Conservation (phyloP, 2,329 filamentous ascomycete genomes). For the Colletotrichum neosansevieriae region DNA sequence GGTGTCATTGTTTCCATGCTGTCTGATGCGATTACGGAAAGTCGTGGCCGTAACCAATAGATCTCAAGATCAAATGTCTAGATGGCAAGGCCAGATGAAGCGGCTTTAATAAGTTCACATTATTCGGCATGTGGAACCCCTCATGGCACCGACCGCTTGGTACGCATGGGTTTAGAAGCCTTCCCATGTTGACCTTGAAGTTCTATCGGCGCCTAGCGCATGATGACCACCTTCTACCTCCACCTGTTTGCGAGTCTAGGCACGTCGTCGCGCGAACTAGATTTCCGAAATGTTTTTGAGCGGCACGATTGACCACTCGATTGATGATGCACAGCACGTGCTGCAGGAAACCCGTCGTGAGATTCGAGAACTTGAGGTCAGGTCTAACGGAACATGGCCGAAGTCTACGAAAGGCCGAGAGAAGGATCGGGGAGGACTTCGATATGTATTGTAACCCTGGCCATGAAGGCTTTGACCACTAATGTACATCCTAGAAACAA, state of each 20-base stretch:
- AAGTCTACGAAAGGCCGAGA: not conserved
- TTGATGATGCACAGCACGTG: not conserved
- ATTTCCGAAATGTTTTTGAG: not conserved
- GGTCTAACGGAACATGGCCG: constrained; percentile 20
- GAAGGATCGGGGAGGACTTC: not conserved
- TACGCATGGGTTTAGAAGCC: not conserved
- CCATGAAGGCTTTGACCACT: not conserved
- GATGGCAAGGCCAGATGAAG: not conserved
- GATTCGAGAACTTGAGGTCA: not conserved
- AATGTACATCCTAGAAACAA: not conserved
- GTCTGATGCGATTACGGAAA: not conserved
- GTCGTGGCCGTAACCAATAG: not conserved
- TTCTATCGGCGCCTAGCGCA: not conserved
- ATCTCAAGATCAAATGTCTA: not conserved
- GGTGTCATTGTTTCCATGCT: constrained; percentile 13
- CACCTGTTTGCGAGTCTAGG: not conserved
- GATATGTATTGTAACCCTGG: too few species aligned
- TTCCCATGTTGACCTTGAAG: too few species aligned
- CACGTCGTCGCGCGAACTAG: too few species aligned
- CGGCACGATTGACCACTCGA: not conserved
- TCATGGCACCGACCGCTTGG: not conserved
- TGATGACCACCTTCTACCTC: not conserved
- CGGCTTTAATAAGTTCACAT: not conserved
- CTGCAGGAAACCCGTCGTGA: not conserved
- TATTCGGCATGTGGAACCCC: constrained; percentile 6